These are phyloP conservation scores for Protomyces macrosporus DNA, from an alignment of 1,139 yeast species.

Conservation along the genomic window DNA sequence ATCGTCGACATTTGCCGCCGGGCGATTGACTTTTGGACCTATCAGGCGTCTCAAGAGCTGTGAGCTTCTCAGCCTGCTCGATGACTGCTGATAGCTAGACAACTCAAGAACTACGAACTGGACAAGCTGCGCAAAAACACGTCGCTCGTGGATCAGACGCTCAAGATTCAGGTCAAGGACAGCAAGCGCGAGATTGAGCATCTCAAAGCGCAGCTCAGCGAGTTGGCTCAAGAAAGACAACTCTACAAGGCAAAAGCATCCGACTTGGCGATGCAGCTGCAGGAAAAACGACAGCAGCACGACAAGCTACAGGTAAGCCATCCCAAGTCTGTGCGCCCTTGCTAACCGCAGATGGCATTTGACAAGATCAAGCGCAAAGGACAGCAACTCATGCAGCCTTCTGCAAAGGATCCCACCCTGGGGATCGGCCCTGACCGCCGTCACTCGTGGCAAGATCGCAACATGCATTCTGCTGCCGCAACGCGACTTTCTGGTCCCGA, in stretches of 20 bases:
- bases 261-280: slow-evolving; percentile 26
- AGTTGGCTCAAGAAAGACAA: slow-evolving; percentile 19
- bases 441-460: not conserved
- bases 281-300: slow-evolving; percentile 28
- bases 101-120: slow-evolving; percentile 19
- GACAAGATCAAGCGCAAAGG: slow-evolving; percentile 29
- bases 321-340: not conserved
- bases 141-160: slow-evolving; percentile 13
- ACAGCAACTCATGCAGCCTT: not conserved
- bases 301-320: slow-evolving; percentile 27
- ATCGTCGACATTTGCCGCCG: slow-evolving; percentile 29
- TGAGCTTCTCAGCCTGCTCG: not conserved
- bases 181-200: slow-evolving; percentile 27
- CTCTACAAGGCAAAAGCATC: slow-evolving; percentile 9
- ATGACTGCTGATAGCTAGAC: not conserved
- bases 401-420: not conserved
- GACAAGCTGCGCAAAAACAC: slow-evolving; percentile 28
- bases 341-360: slow-evolving; percentile 12
- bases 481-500: too few relatives aligned
- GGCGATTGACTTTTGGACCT: slow-evolving; percentile 31
- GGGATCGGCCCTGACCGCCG: not conserved
- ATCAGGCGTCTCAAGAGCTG: slow-evolving; percentile 31
- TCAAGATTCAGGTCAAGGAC: slow-evolving; percentile 24
- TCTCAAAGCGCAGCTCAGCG: slow-evolving; percentile 9
- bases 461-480: not conserved